phyloP scores from a whole-genome alignment of 352 stramenopile species.

The Globisporangium irregulare region DNA sequence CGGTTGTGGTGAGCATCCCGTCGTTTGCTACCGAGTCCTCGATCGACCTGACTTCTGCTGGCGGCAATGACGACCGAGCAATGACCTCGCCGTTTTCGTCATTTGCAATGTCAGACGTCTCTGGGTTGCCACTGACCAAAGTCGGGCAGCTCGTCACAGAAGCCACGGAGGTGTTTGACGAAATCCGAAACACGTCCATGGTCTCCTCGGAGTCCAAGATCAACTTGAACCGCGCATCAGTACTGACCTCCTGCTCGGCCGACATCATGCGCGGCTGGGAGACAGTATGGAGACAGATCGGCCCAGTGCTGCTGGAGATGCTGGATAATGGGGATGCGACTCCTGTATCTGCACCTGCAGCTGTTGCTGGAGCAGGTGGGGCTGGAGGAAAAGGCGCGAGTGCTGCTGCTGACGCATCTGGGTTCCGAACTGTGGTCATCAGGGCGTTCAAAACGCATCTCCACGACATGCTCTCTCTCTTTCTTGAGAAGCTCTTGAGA shows the following conservation, averaged over 20 bases:
- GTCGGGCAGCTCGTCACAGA: constrained; percentile 44
- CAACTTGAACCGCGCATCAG: constrained; percentile 38
- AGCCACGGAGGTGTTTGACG: constrained; percentile 46
- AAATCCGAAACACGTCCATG: constrained; percentile 63
- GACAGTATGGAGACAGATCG: constrained; percentile 49
- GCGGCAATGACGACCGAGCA: background rate
- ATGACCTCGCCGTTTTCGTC: background rate
- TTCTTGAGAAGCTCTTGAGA: constrained; percentile 46
- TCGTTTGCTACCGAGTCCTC: constrained; percentile 27
- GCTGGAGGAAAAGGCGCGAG: constrained; percentile 9
- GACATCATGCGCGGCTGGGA: constrained; percentile 54
- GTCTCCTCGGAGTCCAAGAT: constrained; percentile 73
- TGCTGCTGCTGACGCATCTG: background rate
- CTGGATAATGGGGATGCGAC: constrained; percentile 23
- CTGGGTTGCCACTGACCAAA: constrained; percentile 27
- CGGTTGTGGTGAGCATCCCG: constrained; percentile 33
- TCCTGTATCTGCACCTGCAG: background rate
- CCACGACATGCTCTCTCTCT: constrained; percentile 41
- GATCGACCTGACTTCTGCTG: constrained; percentile 14
- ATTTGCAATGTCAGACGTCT: constrained; percentile 7
- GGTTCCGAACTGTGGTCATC: constrained; percentile 24
- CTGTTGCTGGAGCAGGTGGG: background rate
- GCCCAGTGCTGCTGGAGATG: constrained; percentile 45
- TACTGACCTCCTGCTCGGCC: constrained; percentile 42
- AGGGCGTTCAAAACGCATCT: constrained; percentile 46